Evolutionary conservation across 805 yeast species (phyloP), one percentile per base, ranked within the genome.

Genomic region (Zygosaccharomyces lentus): DNA sequence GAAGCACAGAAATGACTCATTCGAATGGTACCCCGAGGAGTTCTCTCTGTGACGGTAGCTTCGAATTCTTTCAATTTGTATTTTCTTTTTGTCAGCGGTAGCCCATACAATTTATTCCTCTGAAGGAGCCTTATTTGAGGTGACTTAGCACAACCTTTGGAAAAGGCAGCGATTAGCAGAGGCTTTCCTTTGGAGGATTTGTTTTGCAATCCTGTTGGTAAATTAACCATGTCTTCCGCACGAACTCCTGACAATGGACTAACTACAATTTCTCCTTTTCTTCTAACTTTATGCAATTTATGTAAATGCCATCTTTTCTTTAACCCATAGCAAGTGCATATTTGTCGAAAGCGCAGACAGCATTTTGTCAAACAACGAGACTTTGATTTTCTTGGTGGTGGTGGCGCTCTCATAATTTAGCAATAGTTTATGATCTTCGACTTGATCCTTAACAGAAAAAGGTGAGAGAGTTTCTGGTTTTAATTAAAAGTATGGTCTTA

Each of bases 381-480:
- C 31, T 43, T 60, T 1, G 66, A 59, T 35, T 48, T 57, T 38
- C 67, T 54, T 9, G 64, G 62, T 6, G 55, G 53, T 6, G 69
- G 69, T 27, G 64, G 62, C 6, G 65, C 66, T 46, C 66, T 60
- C 69, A 64, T 64, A 3, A 4, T 26, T 9, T 38, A 34, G 3
- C 17, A 6, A 16, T 41, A 8, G 6, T 21, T 41, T 10, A 15
- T 29, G 6, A 19, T 32, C 21, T 13, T 6, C n/a, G 24, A 21
- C 3, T 6, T 10, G 23, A 21, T 17, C 26, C 4, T 6, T 19
- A 8, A 10, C 23, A 4, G 10, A 17, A 17, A 6, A 19, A 16
- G 6, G 15, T 23, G 13, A 7, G 4, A 41, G 4, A 24, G 12
- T 3, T 7, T 23, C 6, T 15, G 16, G 32, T 13, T 21, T 37